Percentiles rank a stretch among this genome's conserved stretches.
phyloP scores from a whole-genome alignment of 2,329 filamentous ascomycete species.

The Phialocephala sp. region DNA sequence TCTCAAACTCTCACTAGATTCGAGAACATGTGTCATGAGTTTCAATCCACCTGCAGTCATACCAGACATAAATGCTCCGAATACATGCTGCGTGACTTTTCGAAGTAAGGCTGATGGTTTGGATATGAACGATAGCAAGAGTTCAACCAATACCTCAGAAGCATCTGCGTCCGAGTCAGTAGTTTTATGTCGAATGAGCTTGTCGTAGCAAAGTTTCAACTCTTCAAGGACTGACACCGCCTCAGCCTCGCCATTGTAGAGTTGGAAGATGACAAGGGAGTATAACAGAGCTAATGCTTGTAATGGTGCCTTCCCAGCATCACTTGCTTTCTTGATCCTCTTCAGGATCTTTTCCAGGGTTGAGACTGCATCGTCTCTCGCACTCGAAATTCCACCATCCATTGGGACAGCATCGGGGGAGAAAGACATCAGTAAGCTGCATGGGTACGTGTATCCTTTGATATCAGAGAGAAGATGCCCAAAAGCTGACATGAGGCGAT shows the following conservation, averaged over 20 bases:
- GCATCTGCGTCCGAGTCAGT: conserved; percentile 58
- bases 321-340: conserved; percentile 43
- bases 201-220: conserved; percentile 75
- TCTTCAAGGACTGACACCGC: conserved; percentile 83
- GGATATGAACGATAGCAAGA: conserved; percentile 87
- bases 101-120: conserved; percentile 84
- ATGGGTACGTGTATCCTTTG: conserved; percentile 54
- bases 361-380: conserved; percentile 57
- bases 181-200: conserved; percentile 58
- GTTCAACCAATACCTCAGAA: conserved; percentile 81
- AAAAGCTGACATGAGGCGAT: conserved; percentile 62
- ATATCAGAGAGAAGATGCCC: conserved; percentile 61
- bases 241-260: conserved; percentile 89
- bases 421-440: conserved; percentile 36
- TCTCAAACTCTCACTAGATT: conserved; percentile 78
- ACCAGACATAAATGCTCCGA: conserved; percentile 78
- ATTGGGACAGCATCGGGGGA: conserved; percentile 53
- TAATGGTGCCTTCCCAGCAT: conserved; percentile 41
- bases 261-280: conserved; percentile 81
- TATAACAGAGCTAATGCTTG: conserved; percentile 81
- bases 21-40: conserved; percentile 69
- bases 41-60: conserved; percentile 76
- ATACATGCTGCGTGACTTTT: conserved; percentile 87
- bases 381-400: conserved; percentile 59
- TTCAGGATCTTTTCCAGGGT: conserved; percentile 60